Evolutionary conservation across 345 rosid species (phyloP), one percentile per base, ranked within the genome.

Genomic region (Chamaenerion angustifolium): DNA sequence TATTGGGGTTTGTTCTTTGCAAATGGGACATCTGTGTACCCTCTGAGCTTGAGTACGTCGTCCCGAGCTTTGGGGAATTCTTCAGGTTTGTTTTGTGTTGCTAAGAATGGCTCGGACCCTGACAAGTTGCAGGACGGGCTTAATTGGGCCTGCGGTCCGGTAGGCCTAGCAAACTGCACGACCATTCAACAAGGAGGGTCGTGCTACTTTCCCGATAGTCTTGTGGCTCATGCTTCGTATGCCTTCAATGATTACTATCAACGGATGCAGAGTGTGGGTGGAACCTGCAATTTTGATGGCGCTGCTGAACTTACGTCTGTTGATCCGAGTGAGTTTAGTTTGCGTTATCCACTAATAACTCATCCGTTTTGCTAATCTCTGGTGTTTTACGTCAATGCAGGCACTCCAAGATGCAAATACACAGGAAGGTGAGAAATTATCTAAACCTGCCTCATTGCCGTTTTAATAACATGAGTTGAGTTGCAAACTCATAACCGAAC

Each of bases 71-170:
- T 51, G 0, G 78, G 51, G 21, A 92, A 88, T 58, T 66, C 80
- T 50, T 65, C 94, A 0, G 48, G 25, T 13, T 52, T 64, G 40
- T 93, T 85, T 70, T 93, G 99, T 48, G 74, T 88, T 60, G 99
- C 92, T 1, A 82, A 75, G 64, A 72, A 47, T 4, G 87, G 69
- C 60, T 84, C 85, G 35, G 94, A 81, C 46, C 31, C 79, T 3
- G 76, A 59, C 64, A 85, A 82, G 76, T 65, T 93, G 75, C 68
- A 70, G 52, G 67, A 55, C 0, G 99, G 94, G 58, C 64, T 93
- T 56, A 76, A 84, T 64, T 93, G 96, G 96, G 99, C 99, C 45
- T 93, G 96, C 60, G 96, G 99, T 35, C 84, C 68, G 69, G 94
- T 66, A 68, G 95, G 99, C 41, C 79, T 68, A 56, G 99, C 96